These are phyloP conservation scores for Tetradesmus obliquus DNA, from an alignment of 139 green algal genomes.

Conservation along the genomic window DNA sequence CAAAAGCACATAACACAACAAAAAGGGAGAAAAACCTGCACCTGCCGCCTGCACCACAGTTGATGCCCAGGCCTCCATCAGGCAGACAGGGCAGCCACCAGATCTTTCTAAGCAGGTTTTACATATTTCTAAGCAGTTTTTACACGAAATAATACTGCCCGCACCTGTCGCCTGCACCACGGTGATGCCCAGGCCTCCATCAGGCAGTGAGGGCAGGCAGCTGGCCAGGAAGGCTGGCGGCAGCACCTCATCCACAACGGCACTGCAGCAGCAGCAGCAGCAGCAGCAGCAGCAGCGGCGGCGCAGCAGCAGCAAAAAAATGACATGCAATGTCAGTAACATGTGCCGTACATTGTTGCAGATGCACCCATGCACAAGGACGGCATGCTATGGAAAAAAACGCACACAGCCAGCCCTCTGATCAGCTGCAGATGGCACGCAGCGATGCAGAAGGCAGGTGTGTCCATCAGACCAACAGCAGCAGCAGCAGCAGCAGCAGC, in stretches of 20 bases:
- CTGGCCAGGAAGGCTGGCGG: constrained; percentile 85
- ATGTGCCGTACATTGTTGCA: no score
- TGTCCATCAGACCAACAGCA: no score
- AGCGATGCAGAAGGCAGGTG: no score
- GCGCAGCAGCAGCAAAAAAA: not conserved
- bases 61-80: constrained; percentile 48
- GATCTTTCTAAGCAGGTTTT: not conserved
- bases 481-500: no score
- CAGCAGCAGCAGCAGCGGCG: not conserved
- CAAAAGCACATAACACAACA: no score
- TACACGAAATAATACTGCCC: not conserved
- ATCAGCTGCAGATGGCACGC: no score
- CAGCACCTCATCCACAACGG: constrained; percentile 96
- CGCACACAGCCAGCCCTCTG: no score
- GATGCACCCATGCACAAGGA: no score
- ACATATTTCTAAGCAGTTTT: no score
- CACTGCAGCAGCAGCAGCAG: constrained; percentile 37
- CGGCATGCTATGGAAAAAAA: no score
- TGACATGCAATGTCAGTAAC: not conserved
- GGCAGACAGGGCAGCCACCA: constrained; percentile 69
- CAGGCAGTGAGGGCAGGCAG: constrained; percentile 70
- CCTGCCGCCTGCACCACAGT: not conserved
- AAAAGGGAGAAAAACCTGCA: not conserved
- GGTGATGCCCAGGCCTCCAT: constrained; percentile 71
- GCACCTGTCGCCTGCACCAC: constrained; percentile 71